Evolutionary conservation across 225 moss, liverwort and hornwort species (phyloP).

Genomic region (Lunularia cruciata): DNA sequence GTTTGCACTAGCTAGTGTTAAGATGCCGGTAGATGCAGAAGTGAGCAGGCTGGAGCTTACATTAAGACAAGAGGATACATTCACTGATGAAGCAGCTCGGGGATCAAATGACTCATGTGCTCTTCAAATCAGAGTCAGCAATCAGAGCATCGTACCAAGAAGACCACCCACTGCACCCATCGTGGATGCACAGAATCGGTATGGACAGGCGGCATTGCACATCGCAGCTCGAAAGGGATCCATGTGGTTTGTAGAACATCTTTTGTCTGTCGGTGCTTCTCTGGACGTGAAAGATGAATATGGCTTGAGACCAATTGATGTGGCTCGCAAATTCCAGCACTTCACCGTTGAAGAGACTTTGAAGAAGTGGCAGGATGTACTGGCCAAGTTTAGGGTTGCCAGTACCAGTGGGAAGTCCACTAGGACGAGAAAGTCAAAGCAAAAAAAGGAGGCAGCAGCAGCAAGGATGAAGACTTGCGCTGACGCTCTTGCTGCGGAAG

Average conservation of each 20-base stretch:
- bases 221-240: constrained; percentile 74
- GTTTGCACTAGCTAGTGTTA: constrained; percentile 44
- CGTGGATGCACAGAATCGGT: constrained; percentile 75
- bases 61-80: not conserved
- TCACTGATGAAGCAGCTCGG: not conserved
- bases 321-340: constrained; percentile 54
- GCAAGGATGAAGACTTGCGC: not conserved
- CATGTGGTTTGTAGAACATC: constrained; percentile 69
- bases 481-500: not conserved
- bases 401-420: not conserved
- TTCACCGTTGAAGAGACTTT: constrained; percentile 46
- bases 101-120: not conserved
- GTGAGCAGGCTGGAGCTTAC: not conserved
- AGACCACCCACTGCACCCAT: constrained; percentile 45
- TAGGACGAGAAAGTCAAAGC: constrained; percentile 5
- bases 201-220: constrained; percentile 84
- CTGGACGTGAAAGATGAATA: constrained; percentile 58
- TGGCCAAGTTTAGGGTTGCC: not conserved
- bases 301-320: constrained; percentile 61
- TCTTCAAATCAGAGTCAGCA: not conserved
- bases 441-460: constrained; percentile 1
- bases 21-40: not conserved
- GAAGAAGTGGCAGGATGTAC: constrained; percentile 50
- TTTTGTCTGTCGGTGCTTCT: constrained; percentile 74
- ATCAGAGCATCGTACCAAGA: not conserved